Percentiles rank a stretch among this genome's conserved stretches.
Evolutionary conservation across 2,329 filamentous ascomycete species (phyloP).

Genomic region (Pseudophaeomoniella oleicola): DNA sequence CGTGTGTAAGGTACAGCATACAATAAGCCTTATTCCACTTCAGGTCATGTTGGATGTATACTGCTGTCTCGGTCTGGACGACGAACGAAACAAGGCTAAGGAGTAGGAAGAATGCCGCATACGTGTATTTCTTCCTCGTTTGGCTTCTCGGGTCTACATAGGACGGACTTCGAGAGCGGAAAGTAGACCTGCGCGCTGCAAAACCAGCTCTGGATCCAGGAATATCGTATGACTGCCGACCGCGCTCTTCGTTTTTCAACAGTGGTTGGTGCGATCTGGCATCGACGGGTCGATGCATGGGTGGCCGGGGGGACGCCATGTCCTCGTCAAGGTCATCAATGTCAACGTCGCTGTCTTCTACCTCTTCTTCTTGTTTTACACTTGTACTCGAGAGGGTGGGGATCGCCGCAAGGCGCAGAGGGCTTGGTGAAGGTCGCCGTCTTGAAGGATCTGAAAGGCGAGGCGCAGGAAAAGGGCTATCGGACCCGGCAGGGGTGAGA

Average conservation of each 20-base stretch:
- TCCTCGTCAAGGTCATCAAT: constrained; percentile 25
- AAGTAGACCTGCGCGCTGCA: constrained; percentile 46
- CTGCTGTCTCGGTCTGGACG: constrained; percentile 86
- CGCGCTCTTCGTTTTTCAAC: constrained; percentile 31
- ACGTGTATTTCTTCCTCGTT: constrained; percentile 70
- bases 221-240: constrained; percentile 21
- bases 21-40: constrained; percentile 98
- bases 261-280: constrained; percentile 39
- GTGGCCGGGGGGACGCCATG: constrained; percentile 29
- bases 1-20: constrained; percentile 94
- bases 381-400: background rate
- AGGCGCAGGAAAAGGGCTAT: constrained; percentile 7
- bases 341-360: constrained; percentile 14
- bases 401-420: constrained; percentile 6
- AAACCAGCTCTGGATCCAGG: constrained; percentile 23
- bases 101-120: constrained; percentile 69
- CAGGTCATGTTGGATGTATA: constrained; percentile 84
- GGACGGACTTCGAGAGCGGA: constrained; percentile 66
- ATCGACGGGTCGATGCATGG: constrained; percentile 31
- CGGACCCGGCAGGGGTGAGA: constrained; percentile 11
- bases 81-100: constrained; percentile 79
- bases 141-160: constrained; percentile 45
- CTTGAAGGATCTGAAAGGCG: constrained; percentile 2
- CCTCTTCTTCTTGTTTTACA: constrained; percentile 2
- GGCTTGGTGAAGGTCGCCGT: constrained; percentile 6